Conservation (phyloP, 1,139 yeast species). For the Williopsis jadinii region DNA sequence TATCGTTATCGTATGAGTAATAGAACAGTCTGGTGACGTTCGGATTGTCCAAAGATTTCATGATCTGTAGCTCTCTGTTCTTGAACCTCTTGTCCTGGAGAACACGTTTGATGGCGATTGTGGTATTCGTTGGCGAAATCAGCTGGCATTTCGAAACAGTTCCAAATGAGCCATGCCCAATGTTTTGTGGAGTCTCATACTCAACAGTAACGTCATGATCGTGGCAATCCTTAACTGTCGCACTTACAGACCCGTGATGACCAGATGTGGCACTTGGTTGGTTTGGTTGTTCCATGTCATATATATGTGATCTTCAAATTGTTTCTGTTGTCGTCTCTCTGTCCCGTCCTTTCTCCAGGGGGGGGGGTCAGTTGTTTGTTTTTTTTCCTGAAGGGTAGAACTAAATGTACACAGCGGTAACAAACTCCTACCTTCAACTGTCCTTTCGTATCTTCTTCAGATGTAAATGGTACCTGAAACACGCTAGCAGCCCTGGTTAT, state of each 20-base stretch:
- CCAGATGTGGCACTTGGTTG: too few species aligned
- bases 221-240: conserved; percentile 6
- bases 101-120: conserved; percentile 90
- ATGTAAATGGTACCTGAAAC: too few species aligned
- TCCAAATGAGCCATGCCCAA: conserved; percentile 97
- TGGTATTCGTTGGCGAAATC: conserved; percentile 60
- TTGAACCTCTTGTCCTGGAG: conserved; percentile 93
- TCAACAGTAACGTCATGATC: conserved; percentile 11
- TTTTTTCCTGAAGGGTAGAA: too few species aligned
- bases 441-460: too few species aligned
- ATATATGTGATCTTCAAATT: too few species aligned
- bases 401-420: too few species aligned
- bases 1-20: conserved; percentile 69
- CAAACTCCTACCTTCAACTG: too few species aligned
- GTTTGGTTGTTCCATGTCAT: background rate
- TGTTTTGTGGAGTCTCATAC: conserved; percentile 39
- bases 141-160: conserved; percentile 87
- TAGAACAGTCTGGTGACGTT: conserved; percentile 86
- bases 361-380: too few species aligned
- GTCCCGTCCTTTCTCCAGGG: too few species aligned
- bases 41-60: conserved; percentile 78
- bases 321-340: too few species aligned
- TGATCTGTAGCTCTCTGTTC: conserved; percentile 92
- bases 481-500: too few species aligned
- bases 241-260: background rate